Percentiles rank a stretch among this genome's conserved stretches.
Evolutionary conservation across 2,329 filamentous ascomycete species (phyloP).

Genomic region (Calonectria montana): DNA sequence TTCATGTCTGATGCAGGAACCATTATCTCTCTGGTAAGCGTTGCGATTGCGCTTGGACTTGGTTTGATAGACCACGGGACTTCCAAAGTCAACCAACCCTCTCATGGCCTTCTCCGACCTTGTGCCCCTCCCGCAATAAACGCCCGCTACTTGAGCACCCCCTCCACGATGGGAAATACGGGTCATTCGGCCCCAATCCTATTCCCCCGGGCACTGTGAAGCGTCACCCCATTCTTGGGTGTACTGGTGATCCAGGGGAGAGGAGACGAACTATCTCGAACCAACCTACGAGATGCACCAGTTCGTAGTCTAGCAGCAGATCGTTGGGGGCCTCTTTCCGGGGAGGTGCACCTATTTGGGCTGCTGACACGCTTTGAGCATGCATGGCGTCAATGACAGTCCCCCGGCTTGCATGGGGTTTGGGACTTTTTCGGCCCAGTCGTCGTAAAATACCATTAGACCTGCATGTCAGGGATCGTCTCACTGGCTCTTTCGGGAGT

Average conservation of each 20-base stretch:
- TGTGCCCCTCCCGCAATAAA: slow-evolving; percentile 16
- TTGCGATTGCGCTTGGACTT: background rate
- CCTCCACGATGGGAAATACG: slow-evolving; percentile 6
- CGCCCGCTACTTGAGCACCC: background rate
- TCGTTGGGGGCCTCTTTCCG: slow-evolving; percentile 8
- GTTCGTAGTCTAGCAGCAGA: background rate
- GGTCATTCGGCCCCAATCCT: slow-evolving; percentile 17
- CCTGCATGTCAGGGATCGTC: slow-evolving; percentile 16
- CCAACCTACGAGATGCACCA: slow-evolving; percentile 11
- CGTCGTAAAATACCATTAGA: slow-evolving; percentile 9
- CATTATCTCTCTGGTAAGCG: background rate
- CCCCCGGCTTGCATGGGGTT: background rate
- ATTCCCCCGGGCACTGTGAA: slow-evolving; percentile 19
- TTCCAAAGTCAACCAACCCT: background rate
- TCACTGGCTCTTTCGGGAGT: background rate
- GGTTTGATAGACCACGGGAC: background rate
- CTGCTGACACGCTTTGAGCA: slow-evolving; percentile 21
- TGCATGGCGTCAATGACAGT: slow-evolving; percentile 7
- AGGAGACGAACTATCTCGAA: background rate
- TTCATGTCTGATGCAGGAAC: background rate
- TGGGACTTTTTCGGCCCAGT: background rate
- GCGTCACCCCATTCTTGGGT: slow-evolving; percentile 3
- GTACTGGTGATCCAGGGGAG: slow-evolving; percentile 15
- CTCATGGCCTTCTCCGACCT: background rate
- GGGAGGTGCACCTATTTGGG: background rate